phyloP scores from a whole-genome alignment of 1,284 basidiomycete genomes.

The Naganishia sp. region DNA sequence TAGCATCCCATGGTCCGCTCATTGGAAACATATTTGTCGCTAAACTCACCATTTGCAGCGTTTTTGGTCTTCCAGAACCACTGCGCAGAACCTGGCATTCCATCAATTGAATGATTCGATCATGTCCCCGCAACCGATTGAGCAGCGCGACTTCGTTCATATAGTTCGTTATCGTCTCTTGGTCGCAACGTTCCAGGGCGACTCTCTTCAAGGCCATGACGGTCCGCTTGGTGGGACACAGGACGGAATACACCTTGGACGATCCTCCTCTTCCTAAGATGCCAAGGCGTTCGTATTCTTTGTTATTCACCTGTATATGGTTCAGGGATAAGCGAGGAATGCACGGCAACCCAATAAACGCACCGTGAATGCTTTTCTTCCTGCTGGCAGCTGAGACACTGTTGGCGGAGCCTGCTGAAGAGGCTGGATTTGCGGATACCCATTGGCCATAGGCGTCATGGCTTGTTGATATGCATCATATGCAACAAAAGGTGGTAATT shows the following conservation, averaged over 20 bases:
- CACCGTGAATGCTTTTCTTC: constrained; percentile 29
- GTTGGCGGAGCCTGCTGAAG: constrained; percentile 22
- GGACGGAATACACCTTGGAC: constrained; percentile 87
- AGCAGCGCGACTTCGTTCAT: constrained; percentile 90
- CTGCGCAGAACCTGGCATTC: constrained; percentile 74
- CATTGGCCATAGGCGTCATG: constrained; percentile 21
- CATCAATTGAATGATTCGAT: constrained; percentile 80
- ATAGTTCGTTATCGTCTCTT: constrained; percentile 84
- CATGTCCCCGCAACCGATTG: constrained; percentile 81
- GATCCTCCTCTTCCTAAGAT: constrained; percentile 88
- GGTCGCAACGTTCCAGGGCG: constrained; percentile 76
- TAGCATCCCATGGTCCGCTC: background rate
- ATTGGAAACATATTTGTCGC: too few relatives aligned
- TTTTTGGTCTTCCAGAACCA: constrained; percentile 63
- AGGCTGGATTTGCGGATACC: constrained; percentile 14
- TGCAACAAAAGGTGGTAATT: constrained; percentile 15
- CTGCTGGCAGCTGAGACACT: constrained; percentile 23
- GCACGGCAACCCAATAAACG: background rate
- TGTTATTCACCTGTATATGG: constrained; percentile 68
- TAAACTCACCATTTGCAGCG: constrained; percentile 64
- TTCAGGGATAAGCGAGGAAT: background rate
- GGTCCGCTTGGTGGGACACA: constrained; percentile 68
- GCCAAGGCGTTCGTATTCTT: constrained; percentile 76
- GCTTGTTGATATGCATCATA: constrained; percentile 23
- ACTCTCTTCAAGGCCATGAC: constrained; percentile 88